A percentile compares a stretch with the other conserved stretches of the same genome.
These are phyloP conservation scores for Earliella scabrosa DNA, from an alignment of 1,284 basidiomycete species.

Conservation along the genomic window DNA sequence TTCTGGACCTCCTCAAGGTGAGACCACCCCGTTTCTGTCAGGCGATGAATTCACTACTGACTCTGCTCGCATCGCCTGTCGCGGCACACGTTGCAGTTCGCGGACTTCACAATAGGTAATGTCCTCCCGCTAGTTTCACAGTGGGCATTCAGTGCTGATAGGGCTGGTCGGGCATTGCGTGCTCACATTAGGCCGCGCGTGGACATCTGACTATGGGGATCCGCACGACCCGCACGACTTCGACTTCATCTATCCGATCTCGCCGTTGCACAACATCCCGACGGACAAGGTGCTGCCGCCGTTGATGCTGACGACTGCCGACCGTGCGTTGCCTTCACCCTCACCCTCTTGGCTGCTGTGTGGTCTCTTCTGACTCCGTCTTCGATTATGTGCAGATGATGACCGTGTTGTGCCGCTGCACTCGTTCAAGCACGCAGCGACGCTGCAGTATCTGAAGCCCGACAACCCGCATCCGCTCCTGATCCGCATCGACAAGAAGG, in stretches of 20 bases:
- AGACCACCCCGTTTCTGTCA: conserved; percentile 9
- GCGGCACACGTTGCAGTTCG: conserved; percentile 51
- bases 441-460: conserved; percentile 66
- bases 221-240: conserved; percentile 77
- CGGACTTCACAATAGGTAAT: conserved; percentile 76
- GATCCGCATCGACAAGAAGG: conserved; percentile 77
- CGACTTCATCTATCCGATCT: conserved; percentile 81
- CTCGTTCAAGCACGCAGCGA: conserved; percentile 80
- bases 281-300: conserved; percentile 67
- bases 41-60: not conserved
- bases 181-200: conserved; percentile 61
- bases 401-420: conserved; percentile 84
- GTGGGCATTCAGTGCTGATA: not conserved
- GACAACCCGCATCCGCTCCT: conserved; percentile 73
- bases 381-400: conserved; percentile 56
- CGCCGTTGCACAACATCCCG: conserved; percentile 78
- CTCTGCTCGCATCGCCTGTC: not conserved
- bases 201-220: conserved; percentile 85
- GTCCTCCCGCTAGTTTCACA: not conserved
- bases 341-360: not conserved
- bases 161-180: not conserved
- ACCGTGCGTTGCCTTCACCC: conserved; percentile 54
- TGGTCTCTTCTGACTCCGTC: not conserved
- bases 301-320: conserved; percentile 73
- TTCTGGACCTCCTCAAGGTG: conserved; percentile 82